phyloP scores from a whole-genome alignment of 495 filamentous ascomycete genomes.

The Entonaema liquescens region DNA sequence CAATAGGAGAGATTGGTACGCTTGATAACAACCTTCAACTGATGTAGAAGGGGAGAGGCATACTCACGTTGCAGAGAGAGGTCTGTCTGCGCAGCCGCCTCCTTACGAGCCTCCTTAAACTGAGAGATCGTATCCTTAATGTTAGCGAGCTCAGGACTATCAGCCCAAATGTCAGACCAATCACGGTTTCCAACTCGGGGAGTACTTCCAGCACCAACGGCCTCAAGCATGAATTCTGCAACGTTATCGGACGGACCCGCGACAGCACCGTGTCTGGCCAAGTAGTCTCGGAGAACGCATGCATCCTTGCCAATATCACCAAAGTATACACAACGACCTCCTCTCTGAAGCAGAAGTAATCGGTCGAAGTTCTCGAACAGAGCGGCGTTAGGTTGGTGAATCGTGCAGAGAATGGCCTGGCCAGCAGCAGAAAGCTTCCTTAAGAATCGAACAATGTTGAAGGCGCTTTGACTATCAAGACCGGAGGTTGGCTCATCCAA shows the following conservation, averaged over 20 bases:
- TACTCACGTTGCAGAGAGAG: conserved; percentile 69
- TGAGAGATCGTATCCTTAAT: conserved; percentile 71
- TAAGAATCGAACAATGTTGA: conserved; percentile 89
- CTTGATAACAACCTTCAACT: conserved; percentile 70
- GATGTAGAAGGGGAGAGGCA: conserved; percentile 76
- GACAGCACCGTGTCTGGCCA: conserved; percentile 64
- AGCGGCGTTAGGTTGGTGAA: conserved; percentile 88
- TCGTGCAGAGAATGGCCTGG: conserved; percentile 90
- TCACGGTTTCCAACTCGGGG: conserved; percentile 76
- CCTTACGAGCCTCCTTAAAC: conserved; percentile 68
- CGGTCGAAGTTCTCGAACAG: conserved; percentile 85
- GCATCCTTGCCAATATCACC: conserved; percentile 66
- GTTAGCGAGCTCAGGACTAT: conserved; percentile 72
- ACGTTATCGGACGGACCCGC: conserved; percentile 70
- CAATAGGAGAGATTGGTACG: conserved; percentile 75
- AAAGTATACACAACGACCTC: conserved; percentile 79
- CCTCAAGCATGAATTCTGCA: conserved; percentile 89
- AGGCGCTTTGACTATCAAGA: conserved; percentile 84
- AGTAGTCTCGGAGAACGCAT: conserved; percentile 54
- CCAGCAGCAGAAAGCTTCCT: conserved; percentile 83
- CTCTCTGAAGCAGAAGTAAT: conserved; percentile 71
- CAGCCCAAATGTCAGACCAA: conserved; percentile 82
- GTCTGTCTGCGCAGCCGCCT: conserved; percentile 54
- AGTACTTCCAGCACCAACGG: conserved; percentile 80
- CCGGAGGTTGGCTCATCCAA: conserved; percentile 92